Conservation (phyloP, 768 basidiomycete species). For the Termitomyces sp. region DNA sequence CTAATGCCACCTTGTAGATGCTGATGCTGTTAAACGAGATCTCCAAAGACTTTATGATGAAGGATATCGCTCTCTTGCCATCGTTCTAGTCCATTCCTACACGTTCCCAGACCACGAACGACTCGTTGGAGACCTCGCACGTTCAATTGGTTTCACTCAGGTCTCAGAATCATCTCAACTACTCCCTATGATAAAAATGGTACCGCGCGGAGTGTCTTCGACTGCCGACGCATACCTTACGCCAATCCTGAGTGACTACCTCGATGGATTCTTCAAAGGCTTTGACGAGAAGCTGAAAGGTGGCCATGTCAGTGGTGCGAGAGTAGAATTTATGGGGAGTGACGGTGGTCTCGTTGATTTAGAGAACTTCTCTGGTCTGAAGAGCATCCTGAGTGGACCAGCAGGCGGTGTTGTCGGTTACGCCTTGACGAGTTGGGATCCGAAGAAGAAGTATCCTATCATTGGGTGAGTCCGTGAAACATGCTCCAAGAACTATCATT, state of each 20-base stretch:
- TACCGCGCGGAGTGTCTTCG: slow-evolving; percentile 86
- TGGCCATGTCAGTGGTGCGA: slow-evolving; percentile 48
- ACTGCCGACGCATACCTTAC: slow-evolving; percentile 96
- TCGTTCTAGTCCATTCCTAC: slow-evolving; percentile 89
- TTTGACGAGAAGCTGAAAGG: slow-evolving; percentile 74
- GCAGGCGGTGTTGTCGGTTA: slow-evolving; percentile 97
- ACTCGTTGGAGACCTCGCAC: slow-evolving; percentile 64
- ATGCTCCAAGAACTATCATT: background rate
- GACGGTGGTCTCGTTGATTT: slow-evolving; percentile 84
- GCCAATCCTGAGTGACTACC: slow-evolving; percentile 76
- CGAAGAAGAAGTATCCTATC: slow-evolving; percentile 59
- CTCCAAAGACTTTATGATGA: slow-evolving; percentile 66
- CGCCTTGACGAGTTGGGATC: slow-evolving; percentile 88
- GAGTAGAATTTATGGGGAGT: slow-evolving; percentile 95
- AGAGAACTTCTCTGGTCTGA: slow-evolving; percentile 84
- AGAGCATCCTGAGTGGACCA: slow-evolving; percentile 89
- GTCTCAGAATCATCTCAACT: slow-evolving; percentile 84
- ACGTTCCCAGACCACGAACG: slow-evolving; percentile 86
- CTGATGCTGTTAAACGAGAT: slow-evolving; percentile 45
- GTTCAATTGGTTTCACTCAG: slow-evolving; percentile 80
- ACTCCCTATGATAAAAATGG: slow-evolving; percentile 95
- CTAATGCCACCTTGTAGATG: slow-evolving; percentile 33
- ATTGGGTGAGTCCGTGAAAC: slow-evolving; percentile 60
- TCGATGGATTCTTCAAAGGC: slow-evolving; percentile 87
- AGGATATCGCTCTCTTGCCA: slow-evolving; percentile 87